phyloP scores from a whole-genome alignment of 1,284 basidiomycete species.

The Heterobasidion parviporum region DNA sequence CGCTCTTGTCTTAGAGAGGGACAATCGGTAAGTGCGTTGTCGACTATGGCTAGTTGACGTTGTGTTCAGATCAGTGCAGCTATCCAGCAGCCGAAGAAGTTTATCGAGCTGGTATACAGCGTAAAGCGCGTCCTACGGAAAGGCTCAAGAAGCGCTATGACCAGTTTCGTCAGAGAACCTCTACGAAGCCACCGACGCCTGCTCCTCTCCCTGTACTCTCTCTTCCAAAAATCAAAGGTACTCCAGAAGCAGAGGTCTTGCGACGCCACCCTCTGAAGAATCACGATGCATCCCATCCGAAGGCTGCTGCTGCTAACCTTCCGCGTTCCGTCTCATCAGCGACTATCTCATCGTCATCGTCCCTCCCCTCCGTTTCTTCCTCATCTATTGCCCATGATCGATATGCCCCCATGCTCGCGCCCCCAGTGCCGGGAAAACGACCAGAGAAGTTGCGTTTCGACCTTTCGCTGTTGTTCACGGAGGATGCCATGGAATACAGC shows the following conservation, averaged over 20 bases:
- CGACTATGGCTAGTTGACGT: background rate
- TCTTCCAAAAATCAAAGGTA: slow-evolving; percentile 17
- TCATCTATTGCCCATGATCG: slow-evolving; percentile 26
- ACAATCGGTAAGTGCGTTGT: slow-evolving; percentile 56
- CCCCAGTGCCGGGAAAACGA: slow-evolving; percentile 56
- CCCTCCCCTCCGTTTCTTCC: slow-evolving; percentile 10
- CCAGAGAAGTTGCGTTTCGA: slow-evolving; percentile 64
- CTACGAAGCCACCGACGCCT: slow-evolving; percentile 20
- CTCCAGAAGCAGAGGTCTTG: slow-evolving; percentile 30
- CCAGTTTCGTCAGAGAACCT: slow-evolving; percentile 58
- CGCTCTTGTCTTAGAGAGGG: slow-evolving; percentile 65
- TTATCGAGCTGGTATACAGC: slow-evolving; percentile 79
- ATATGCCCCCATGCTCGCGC: slow-evolving; percentile 62
- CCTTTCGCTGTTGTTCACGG: slow-evolving; percentile 57
- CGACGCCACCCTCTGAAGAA: slow-evolving; percentile 51
- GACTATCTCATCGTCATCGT: slow-evolving; percentile 25
- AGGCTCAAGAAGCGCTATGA: slow-evolving; percentile 79
- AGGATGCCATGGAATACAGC: slow-evolving; percentile 62
- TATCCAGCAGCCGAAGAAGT: slow-evolving; percentile 74
- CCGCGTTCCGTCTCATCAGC: slow-evolving; percentile 17
- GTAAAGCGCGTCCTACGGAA: slow-evolving; percentile 76
- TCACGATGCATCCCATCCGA: slow-evolving; percentile 19
- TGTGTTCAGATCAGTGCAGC: slow-evolving; percentile 27
- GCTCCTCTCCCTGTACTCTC: slow-evolving; percentile 16
- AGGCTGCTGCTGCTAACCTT: background rate